phyloP scores from a whole-genome alignment of 768 basidiomycete species.

The Russula vinacea region DNA sequence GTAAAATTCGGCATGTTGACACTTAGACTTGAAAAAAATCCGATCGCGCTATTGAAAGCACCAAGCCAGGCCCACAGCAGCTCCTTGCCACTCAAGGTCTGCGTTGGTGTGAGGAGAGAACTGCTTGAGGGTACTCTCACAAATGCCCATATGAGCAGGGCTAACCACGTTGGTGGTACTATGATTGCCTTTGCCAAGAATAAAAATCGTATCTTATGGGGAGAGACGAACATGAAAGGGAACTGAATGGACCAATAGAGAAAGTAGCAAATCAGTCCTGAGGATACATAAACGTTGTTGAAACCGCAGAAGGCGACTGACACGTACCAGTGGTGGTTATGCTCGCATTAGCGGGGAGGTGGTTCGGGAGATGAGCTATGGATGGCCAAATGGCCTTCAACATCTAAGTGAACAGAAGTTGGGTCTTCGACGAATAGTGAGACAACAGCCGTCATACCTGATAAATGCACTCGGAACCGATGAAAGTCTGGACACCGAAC shows the following conservation, averaged over 20 bases:
- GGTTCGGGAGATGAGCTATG: slow-evolving; percentile 60
- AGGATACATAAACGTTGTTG: slow-evolving; percentile 4
- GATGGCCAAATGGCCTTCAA: slow-evolving; percentile 83
- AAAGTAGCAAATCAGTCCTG: slow-evolving; percentile 70
- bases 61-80: slow-evolving; percentile 75
- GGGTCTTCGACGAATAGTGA: background rate
- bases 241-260: slow-evolving; percentile 77
- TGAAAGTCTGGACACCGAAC: slow-evolving; percentile 65
- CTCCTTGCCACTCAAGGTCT: slow-evolving; percentile 50
- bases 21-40: slow-evolving; percentile 66
- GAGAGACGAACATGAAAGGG: slow-evolving; percentile 71
- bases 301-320: background rate
- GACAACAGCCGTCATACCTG: slow-evolving; percentile 39
- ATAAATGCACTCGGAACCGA: slow-evolving; percentile 67
- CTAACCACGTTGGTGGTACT: slow-evolving; percentile 45
- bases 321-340: slow-evolving; percentile 60
- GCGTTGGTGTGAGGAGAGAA: slow-evolving; percentile 54
- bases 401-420: slow-evolving; percentile 41
- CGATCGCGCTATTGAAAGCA: slow-evolving; percentile 72
- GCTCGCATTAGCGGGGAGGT: slow-evolving; percentile 50
- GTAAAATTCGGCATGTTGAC: slow-evolving; percentile 89
- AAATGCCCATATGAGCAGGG: slow-evolving; percentile 40
- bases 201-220: slow-evolving; percentile 71
- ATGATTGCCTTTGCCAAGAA: slow-evolving; percentile 62
- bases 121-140: slow-evolving; percentile 59